A percentile compares a stretch with the other conserved stretches of the same genome.
phyloP scores from a whole-genome alignment of 345 rosid species.

The Raphanus raphanistrum region DNA sequence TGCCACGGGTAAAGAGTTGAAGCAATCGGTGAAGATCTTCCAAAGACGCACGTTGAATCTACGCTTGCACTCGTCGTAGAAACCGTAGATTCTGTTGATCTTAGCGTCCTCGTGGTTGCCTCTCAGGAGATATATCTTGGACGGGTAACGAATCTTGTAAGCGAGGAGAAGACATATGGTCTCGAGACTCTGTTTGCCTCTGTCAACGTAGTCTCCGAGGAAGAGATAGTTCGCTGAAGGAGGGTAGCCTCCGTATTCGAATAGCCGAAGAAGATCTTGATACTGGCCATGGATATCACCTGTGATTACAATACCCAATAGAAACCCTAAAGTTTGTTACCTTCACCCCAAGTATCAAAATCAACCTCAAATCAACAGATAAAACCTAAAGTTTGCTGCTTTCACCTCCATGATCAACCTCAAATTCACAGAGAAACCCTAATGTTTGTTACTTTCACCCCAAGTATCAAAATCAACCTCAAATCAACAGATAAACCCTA shows the following conservation, averaged over 20 bases:
- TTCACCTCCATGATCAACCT: constrained; percentile 47
- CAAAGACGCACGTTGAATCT: constrained; percentile 90
- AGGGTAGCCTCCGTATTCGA: constrained; percentile 85
- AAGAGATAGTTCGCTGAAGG: constrained; percentile 84
- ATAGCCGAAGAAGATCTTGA: constrained; percentile 63
- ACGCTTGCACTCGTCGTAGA: constrained; percentile 93
- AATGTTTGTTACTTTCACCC: too few species aligned
- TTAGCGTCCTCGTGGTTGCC: constrained; percentile 98
- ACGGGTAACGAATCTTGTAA: constrained; percentile 82
- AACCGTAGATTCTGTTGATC: constrained; percentile 89
- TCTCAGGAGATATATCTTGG: constrained; percentile 65
- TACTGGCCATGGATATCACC: neutral
- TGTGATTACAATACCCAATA: too few species aligned
- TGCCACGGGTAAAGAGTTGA: constrained; percentile 86
- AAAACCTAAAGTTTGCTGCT: constrained; percentile 15
- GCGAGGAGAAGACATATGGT: constrained; percentile 91
- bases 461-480: too few species aligned
- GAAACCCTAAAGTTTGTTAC: too few species aligned
- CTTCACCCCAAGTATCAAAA: too few species aligned
- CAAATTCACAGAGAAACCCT: too few species aligned
- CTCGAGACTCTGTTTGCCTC: constrained; percentile 94
- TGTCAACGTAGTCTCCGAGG: constrained; percentile 93
- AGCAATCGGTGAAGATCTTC: constrained; percentile 89
- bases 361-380: too few species aligned
- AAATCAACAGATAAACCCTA: too few species aligned